Evolutionary conservation across 495 filamentous ascomycete species (phyloP).

Genomic region (Glutinoglossum americanum): DNA sequence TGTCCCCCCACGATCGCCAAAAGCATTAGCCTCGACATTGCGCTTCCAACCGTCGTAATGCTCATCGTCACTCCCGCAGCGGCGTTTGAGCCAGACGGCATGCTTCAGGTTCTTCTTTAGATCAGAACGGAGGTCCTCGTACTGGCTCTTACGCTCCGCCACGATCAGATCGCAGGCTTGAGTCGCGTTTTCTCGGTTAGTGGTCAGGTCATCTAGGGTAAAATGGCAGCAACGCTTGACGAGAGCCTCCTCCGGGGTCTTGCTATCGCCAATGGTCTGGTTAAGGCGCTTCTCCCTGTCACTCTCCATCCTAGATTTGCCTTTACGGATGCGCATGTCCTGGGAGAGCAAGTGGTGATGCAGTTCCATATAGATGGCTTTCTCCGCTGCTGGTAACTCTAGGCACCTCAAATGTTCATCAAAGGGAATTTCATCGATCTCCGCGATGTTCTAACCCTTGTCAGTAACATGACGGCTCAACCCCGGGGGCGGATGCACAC

Average conservation of each 20-base stretch:
- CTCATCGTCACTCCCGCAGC: not conserved
- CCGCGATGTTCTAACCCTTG: slow-evolving; percentile 20
- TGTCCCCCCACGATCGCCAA: slow-evolving; percentile 4
- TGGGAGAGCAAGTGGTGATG: slow-evolving; percentile 22
- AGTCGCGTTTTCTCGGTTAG: slow-evolving; percentile 15
- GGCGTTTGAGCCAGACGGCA: slow-evolving; percentile 2
- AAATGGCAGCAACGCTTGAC: slow-evolving; percentile 26
- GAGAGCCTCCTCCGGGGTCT: slow-evolving; percentile 23
- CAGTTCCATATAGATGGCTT: slow-evolving; percentile 25
- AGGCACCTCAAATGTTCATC: slow-evolving; percentile 20
- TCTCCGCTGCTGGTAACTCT: slow-evolving; percentile 20
- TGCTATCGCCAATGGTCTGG: slow-evolving; percentile 21
- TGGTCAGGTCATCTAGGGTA: slow-evolving; percentile 13
- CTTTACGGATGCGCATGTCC: slow-evolving; percentile 20
- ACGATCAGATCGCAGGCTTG: slow-evolving; percentile 18
- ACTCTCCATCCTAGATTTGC: slow-evolving; percentile 16
- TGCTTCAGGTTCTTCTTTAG: slow-evolving; percentile 2
- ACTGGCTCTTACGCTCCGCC: slow-evolving; percentile 7
- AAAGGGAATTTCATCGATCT: slow-evolving; percentile 23
- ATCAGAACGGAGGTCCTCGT: not conserved
- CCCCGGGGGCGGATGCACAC: not conserved
- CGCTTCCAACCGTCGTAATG: slow-evolving; percentile 6
- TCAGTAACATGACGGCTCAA: not conserved
- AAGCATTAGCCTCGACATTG: slow-evolving; percentile 2
- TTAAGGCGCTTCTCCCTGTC: slow-evolving; percentile 22